phyloP scores from a whole-genome alignment of 495 filamentous ascomycete species.

The Tuber magnatum region DNA sequence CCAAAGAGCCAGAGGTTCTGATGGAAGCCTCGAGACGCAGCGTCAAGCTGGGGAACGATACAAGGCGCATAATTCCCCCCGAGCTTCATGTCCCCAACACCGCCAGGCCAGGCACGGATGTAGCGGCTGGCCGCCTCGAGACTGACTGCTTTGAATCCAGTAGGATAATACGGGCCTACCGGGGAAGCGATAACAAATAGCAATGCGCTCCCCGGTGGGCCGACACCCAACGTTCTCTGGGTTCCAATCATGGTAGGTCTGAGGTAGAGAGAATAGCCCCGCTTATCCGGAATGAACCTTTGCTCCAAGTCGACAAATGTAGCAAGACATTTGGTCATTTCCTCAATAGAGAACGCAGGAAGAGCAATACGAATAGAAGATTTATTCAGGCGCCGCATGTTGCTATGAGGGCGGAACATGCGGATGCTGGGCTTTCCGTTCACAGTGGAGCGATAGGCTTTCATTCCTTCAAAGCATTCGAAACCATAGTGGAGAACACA shows the following conservation, averaged over 20 bases:
- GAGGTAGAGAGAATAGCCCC: conserved; percentile 89
- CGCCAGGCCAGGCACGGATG: conserved; percentile 94
- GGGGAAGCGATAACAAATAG: conserved; percentile 93
- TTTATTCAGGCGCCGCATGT: conserved; percentile 88
- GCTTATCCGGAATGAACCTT: conserved; percentile 74
- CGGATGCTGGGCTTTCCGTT: conserved; percentile 65
- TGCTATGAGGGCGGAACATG: conserved; percentile 90
- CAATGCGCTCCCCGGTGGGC: conserved; percentile 80
- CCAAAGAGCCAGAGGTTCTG: conserved; percentile 98
- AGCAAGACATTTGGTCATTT: conserved; percentile 70
- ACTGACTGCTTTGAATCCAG: conserved; percentile 91
- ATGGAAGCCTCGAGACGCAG: conserved; percentile 82
- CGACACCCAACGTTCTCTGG: conserved; percentile 83
- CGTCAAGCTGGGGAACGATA: conserved; percentile 84
- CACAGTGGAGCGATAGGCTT: conserved; percentile 61
- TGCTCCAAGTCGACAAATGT: conserved; percentile 71
- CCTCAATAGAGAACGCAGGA: conserved; percentile 65
- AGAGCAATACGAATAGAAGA: conserved; percentile 84
- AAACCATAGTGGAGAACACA: conserved; percentile 99
- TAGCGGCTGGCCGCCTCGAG: conserved; percentile 90
- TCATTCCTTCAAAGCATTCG: conserved; percentile 97
- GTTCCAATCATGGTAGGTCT: conserved; percentile 96
- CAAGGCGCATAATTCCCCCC: conserved; percentile 98
- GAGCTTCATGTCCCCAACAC: conserved; percentile 94
- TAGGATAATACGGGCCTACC: conserved; percentile 95